Base-by-base conservation (phyloP, 768 basidiomycete species). In the Hirschioporus abietinus region DNA sequence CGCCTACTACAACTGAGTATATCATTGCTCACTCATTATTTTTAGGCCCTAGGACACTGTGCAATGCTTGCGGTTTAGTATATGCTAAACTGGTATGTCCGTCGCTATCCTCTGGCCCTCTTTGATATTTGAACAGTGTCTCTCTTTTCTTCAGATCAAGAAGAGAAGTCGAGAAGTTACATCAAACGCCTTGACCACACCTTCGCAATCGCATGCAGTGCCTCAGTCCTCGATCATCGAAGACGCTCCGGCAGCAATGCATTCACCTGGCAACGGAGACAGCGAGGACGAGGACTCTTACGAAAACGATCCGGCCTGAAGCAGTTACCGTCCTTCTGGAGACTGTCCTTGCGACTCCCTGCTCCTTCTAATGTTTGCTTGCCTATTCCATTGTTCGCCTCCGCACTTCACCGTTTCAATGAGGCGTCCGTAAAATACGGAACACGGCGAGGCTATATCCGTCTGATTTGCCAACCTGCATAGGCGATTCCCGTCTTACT, bases 21-120 rank as follows among this genome's bases (percentile, higher is more conserved):
- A 58, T 27, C 52, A 36, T 35, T 57, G 58, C 60, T 66, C 52
- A 66, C 68, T 72, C 60, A 60, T 23, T 68, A 20, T 72, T 68
- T 71, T 20, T 69, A 92, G 91, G 91, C 64, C 91, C 91, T 25
- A 84, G 92, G 73, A 93, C 91, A 65, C 79, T 93, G 64, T 93
- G 91, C 75, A 93, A 93, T 74, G 91, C 91, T 12, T 93, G 91
- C 76, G 91, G 91, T 65, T 84, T 93, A 70, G 91, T 93, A 67
- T 93, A 92, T 75, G 92, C 91, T 65, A 93, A 93, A 79, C 81
- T 93, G 76, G 91, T 92, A 76, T 74, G 88, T 82, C 18, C 15
- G 25, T 18, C 23, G 30, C 23, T 3, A 15, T 24, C 24, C 6
- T 30, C 30, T 3, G 30, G 8, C 4, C 30, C 8, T 30, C 30